Base-by-base conservation (phyloP, 1,284 basidiomycete genomes). In the Vanrija humicola region DNA sequence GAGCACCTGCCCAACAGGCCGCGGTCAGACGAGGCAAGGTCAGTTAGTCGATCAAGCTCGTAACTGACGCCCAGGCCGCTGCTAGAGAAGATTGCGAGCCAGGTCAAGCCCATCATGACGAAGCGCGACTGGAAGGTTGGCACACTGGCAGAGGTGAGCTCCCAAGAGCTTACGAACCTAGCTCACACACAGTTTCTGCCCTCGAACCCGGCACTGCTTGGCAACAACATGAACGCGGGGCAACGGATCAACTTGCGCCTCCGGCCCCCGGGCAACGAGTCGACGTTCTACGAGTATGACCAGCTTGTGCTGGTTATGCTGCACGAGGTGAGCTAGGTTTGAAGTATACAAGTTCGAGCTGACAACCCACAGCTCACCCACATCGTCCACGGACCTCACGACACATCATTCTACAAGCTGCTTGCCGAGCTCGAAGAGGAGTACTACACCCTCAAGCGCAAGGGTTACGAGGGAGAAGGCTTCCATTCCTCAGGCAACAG, bases 51-150 rank as follows among this genome's bases (percentile, higher is more conserved):
- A 19, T 15, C 6, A 0, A 12, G 2, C 3, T 40, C 45, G 52
- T 48, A 9, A 14, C n/a, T 28, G 29, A 38, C 15, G 29, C 7
- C 21, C 48, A 76, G 74, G 49, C 70, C 69, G 1, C 54, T 88
- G 59, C 80, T 93, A 28, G 84, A 90, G 69, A 82, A 83, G 63
- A 80, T 89, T 29, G 87, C 88, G 0, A 86, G 86, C 15, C 80
- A 89, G 50, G 89, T 92, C 45, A 91, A 91, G 72, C 90, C 90
- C 4, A 89, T 94, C 64, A 93, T 93, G 90, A 79, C 84, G 57
- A 89, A 86, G 64, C 85, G 86, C 63, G 77, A 77, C 6, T 93
- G 90, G 90, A 79, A 82, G 34, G 79, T 95, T 8, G 89, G 89
- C n/a, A 81, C 83, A 0, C 82, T 94, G 15, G 81, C 86, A 14